A percentile compares a stretch with the other conserved stretches of the same genome.
These are phyloP conservation scores for Corymbia maculata DNA, from an alignment of 345 rosid genomes.

Conservation along the genomic window DNA sequence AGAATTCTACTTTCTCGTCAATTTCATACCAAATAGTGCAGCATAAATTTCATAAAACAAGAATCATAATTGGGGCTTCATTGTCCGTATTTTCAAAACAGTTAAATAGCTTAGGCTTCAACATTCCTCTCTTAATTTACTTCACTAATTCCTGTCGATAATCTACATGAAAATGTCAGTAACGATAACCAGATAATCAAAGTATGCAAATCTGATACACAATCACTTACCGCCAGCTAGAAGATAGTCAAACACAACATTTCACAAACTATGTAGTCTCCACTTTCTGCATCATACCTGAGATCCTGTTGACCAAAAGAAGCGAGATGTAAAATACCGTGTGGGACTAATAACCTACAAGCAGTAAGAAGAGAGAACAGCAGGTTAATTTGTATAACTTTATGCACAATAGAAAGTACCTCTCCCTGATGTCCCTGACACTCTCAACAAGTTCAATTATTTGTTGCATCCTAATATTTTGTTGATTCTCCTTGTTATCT, in stretches of 20 bases:
- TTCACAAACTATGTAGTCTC: not conserved
- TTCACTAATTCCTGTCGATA: not conserved
- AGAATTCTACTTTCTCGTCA: not conserved
- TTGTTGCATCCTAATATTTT: conserved; percentile 50
- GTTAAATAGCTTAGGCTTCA: not conserved
- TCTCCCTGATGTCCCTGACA: conserved; percentile 37
- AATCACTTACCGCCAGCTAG: not conserved
- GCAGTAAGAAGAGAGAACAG: not conserved
- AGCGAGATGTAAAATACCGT: not conserved
- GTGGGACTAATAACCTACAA: not conserved
- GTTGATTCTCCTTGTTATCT: conserved; percentile 34
- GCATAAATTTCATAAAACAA: not conserved
- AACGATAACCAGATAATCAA: not conserved
- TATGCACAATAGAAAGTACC: conserved; percentile 18
- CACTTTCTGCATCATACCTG: conserved; percentile 12
- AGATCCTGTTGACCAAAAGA: conserved; percentile 9
- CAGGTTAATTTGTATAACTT: not conserved
- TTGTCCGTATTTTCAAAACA: not conserved
- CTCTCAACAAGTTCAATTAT: conserved; percentile 54
- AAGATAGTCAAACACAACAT: not conserved
- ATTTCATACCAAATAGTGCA: not conserved
- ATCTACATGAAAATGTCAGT: not conserved
- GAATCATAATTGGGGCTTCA: not conserved
- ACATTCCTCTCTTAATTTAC: not conserved
- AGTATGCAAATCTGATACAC: not conserved